phyloP scores from a whole-genome alignment of 148 eudicot genomes.

The Rhododendron williamsianum region DNA sequence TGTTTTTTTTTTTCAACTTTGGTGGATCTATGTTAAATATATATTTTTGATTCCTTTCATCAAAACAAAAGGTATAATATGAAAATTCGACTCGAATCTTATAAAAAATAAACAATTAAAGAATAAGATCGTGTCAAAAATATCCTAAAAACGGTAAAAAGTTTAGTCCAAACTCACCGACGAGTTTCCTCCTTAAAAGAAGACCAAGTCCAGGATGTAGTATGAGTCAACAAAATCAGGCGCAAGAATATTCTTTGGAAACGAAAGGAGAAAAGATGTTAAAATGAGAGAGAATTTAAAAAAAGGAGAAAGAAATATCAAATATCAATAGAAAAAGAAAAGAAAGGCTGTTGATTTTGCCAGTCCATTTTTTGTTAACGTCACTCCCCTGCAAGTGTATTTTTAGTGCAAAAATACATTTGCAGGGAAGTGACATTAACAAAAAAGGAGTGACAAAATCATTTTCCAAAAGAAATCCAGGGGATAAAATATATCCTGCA shows the following conservation, averaged over 20 bases:
- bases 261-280: neutral
- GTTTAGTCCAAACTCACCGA: neutral
- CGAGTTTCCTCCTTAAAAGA: neutral
- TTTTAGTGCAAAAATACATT: too few species aligned
- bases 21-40: too few species aligned
- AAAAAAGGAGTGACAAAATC: too few species aligned
- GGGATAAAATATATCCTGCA: neutral
- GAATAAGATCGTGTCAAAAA: neutral
- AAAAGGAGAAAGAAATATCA: neutral
- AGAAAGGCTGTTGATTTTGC: neutral
- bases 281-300: neutral
- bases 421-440: too few species aligned
- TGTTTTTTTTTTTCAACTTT: neutral
- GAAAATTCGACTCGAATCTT: neutral
- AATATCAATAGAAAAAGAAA: neutral
- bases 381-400: too few species aligned
- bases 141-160: neutral
- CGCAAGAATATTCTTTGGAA: neutral
- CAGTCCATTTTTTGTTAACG: too few species aligned
- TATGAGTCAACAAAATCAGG: neutral
- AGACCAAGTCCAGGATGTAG: neutral
- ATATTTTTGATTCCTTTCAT: neutral
- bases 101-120: too few species aligned
- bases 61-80: too few species aligned
- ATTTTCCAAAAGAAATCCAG: neutral